A percentile compares a stretch with the other conserved stretches of the same genome.
These are phyloP conservation scores for Starmerella asiatica DNA, from an alignment of 805 yeast genomes.

Conservation along the genomic window DNA sequence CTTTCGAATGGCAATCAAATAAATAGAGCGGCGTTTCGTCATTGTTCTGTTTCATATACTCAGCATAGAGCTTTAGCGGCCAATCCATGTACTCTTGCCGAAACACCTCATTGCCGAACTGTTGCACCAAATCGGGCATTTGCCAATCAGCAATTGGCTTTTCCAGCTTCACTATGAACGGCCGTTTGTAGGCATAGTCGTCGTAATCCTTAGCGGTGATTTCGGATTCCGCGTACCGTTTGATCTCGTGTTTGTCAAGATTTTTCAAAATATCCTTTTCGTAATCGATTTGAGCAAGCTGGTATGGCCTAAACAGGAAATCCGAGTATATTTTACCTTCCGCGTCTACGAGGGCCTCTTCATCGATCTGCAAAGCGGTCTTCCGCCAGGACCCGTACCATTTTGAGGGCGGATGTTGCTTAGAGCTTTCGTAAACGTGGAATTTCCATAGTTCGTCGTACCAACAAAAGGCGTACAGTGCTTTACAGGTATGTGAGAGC, in stretches of 20 bases:
- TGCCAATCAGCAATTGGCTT: slow-evolving; percentile 54
- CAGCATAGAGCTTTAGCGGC: slow-evolving; percentile 48
- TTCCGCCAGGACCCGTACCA: slow-evolving; percentile 82
- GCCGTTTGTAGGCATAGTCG: slow-evolving; percentile 36
- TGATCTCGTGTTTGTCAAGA: slow-evolving; percentile 31
- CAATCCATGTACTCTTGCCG: slow-evolving; percentile 80
- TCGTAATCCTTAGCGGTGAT: slow-evolving; percentile 38
- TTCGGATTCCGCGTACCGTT: slow-evolving; percentile 28
- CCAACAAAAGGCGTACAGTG: slow-evolving; percentile 55
- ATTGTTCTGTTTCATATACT: slow-evolving; percentile 45
- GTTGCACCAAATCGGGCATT: slow-evolving; percentile 33
- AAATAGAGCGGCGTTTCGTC: slow-evolving; percentile 81
- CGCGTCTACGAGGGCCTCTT: slow-evolving; percentile 16
- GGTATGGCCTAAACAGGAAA: slow-evolving; percentile 66
- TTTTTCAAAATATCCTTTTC: slow-evolving; percentile 32
- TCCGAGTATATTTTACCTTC: slow-evolving; percentile 53
- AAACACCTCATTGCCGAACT: slow-evolving; percentile 51
- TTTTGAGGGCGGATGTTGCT: slow-evolving; percentile 24
- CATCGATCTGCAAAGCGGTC: slow-evolving; percentile 34
- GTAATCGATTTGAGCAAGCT: slow-evolving; percentile 62
- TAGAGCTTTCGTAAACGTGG: slow-evolving; percentile 30
- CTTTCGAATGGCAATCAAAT: slow-evolving; percentile 67
- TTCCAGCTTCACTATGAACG: slow-evolving; percentile 45
- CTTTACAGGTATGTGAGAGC: slow-evolving; percentile 48
- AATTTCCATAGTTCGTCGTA: slow-evolving; percentile 76